Base-by-base conservation (phyloP, 306 rosid species). In the Citrullus colocynthis region DNA sequence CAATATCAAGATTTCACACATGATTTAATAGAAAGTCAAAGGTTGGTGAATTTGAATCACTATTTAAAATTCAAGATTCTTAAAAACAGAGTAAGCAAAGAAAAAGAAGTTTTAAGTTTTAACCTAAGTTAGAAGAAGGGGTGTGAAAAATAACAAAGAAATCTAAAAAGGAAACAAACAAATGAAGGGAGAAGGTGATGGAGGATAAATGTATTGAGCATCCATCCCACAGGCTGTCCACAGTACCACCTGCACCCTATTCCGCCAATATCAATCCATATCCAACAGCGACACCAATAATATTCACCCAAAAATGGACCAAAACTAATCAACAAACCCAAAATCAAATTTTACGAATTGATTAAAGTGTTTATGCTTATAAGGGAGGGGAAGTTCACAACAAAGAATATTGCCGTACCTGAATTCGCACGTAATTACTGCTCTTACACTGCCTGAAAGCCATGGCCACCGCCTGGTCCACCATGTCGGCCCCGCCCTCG, bases 381-480 rank as follows among this genome's bases (percentile, higher is more conserved):
- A 52, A 17, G 57, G 57, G 57, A 11, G 9, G 41, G 42, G 72
- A 36, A 63, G 2, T 24, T 32, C 66, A 49, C 55, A 14, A 41
- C 17, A 28, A 48, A 57, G 41, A 76, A 2, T 15, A 20, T 36
- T 28, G 16, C 42, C 10, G 34, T 85, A 95, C 99, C 99, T 95
- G 99, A 87, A 95, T 85, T 76, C 99, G 97, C 78, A 92, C 93
- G 78, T 95, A 95, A 81, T 91, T 92, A 36, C 84, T 81, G 80
- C 93, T 86, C 42, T 93, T 88, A 83, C 78, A 80, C 48, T 92
- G 98, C 6, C 89, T 97, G 5, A 95, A 92, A 16, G 99, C 98
- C 93, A 92, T 95, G 79, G 98, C 96, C 7, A 95, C 93, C 28
- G 99, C 91, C 85, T 95, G 99, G 86, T 95, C 99, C 55, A 92